Evolutionary conservation across 2,329 filamentous ascomycete genomes (phyloP).

Genomic region (Penicillium sp.): DNA sequence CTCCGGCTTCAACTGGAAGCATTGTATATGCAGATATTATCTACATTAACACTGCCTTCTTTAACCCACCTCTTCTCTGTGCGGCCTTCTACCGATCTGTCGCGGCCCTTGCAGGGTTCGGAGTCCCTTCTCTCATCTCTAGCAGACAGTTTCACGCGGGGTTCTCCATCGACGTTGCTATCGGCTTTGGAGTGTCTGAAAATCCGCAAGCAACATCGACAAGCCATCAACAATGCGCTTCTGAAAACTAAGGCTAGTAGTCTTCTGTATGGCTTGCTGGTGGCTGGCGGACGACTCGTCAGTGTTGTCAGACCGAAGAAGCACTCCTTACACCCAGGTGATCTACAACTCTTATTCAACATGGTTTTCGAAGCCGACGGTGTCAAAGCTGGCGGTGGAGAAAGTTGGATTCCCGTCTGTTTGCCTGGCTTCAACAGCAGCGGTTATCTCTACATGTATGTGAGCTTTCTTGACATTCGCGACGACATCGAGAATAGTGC

Average conservation of each 20-base stretch:
- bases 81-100: slow-evolving; percentile 89
- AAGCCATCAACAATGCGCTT: slow-evolving; percentile 82
- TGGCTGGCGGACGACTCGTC: slow-evolving; percentile 87
- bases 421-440: slow-evolving; percentile 95
- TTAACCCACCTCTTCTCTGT: slow-evolving; percentile 84
- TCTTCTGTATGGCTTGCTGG: slow-evolving; percentile 88
- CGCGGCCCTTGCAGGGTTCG: slow-evolving; percentile 85
- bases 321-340: slow-evolving; percentile 91
- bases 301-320: slow-evolving; percentile 93
- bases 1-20: slow-evolving; percentile 85
- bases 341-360: slow-evolving; percentile 95
- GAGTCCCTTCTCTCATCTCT: slow-evolving; percentile 87
- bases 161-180: slow-evolving; percentile 83
- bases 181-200: slow-evolving; percentile 92
- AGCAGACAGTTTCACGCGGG: slow-evolving; percentile 89
- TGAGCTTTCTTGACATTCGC: slow-evolving; percentile 80
- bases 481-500: slow-evolving; percentile 47
- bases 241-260: slow-evolving; percentile 74
- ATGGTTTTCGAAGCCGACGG: slow-evolving; percentile 97
- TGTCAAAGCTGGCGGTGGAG: slow-evolving; percentile 86
- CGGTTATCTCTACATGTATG: slow-evolving; percentile 98
- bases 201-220: slow-evolving; percentile 81
- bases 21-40: slow-evolving; percentile 96
- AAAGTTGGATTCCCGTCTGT: slow-evolving; percentile 97
- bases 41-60: slow-evolving; percentile 85